Evolutionary conservation across 2,329 filamentous ascomycete species (phyloP), one percentile per base, ranked within the genome.

Genomic region (Neonectria hederae): DNA sequence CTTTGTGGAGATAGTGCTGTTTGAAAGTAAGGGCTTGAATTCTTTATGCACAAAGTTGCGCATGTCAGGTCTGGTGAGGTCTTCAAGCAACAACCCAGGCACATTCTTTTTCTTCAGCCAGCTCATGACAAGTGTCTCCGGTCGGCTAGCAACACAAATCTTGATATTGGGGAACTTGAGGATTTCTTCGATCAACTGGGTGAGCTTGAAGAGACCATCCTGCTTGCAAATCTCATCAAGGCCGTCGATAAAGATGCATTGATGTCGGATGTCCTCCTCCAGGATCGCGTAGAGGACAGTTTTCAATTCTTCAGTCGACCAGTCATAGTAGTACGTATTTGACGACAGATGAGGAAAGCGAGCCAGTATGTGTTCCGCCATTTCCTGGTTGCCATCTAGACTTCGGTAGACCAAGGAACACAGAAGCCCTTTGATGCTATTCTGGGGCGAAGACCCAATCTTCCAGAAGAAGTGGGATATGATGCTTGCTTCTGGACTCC

Each of bases 341-440:
- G 62, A 63, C 32, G 42, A 24, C 46, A 55, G 26, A 13, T 38
- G 22, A 8, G 71, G 60, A 13, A 70, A 54, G 19, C 17, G 38
- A 5, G 53, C 17, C 3, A 66, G 5, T 4, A 61, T 4, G 2
- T 56, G 21, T 10, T 52, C 19, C 2, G 54, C 19, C 17, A 60
- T 53, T n/a, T 45, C 19, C 5, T 2, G 4, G 26, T 56, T 54
- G 13, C 22, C 46, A 13, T 30, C 26, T 5, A 65, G 54, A 11
- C 22, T 30, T 17, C 70, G 62, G 43, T 73, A 63, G 1, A 76
- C 51, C 4, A 77, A 30, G 2, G 72, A 64, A 30, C 70, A 69
- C 0, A 77, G 57, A 1, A 77, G 46, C 0, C 75, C 75, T 21
- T 66, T 66, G 11, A 69, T 51, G 32, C 40, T 70, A 13, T 68